phyloP scores from a whole-genome alignment of 169 alveolate species.

The Amoebophrya sp. region DNA sequence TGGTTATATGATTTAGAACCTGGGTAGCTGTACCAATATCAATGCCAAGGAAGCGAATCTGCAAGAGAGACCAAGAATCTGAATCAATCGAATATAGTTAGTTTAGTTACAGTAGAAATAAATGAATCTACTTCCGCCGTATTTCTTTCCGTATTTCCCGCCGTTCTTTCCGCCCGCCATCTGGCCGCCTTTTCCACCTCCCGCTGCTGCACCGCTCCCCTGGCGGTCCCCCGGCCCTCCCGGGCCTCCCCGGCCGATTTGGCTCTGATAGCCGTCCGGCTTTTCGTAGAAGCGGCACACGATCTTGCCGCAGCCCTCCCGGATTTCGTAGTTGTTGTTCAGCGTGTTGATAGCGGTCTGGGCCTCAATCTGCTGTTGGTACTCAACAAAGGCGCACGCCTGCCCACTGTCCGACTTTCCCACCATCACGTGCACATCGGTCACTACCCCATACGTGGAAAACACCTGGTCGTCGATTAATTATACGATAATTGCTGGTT shows the following conservation, averaged over 20 bases:
- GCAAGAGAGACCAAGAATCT: too few species aligned
- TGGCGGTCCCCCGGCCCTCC: background rate
- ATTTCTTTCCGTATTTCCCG: too few species aligned
- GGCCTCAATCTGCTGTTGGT: background rate
- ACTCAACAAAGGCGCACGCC: background rate
- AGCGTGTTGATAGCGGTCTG: background rate
- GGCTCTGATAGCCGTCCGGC: too few species aligned
- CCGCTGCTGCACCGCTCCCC: background rate
- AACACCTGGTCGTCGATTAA: background rate
- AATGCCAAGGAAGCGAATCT: too few species aligned
- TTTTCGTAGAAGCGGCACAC: background rate
- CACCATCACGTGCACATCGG: background rate
- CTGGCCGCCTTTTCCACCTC: background rate
- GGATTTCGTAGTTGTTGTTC: background rate
- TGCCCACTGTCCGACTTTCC: background rate
- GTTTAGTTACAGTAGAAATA: too few species aligned
- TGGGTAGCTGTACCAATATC: too few species aligned
- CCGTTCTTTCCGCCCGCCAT: background rate
- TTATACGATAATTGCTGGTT: too few species aligned
- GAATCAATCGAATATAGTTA: too few species aligned
- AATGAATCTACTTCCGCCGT: too few species aligned
- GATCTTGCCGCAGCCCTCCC: background rate
- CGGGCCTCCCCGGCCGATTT: too few species aligned
- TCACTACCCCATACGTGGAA: background rate
- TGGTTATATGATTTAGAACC: too few species aligned